phyloP scores from a whole-genome alignment of 768 basidiomycete species.

The Mrakia blollopis region DNA sequence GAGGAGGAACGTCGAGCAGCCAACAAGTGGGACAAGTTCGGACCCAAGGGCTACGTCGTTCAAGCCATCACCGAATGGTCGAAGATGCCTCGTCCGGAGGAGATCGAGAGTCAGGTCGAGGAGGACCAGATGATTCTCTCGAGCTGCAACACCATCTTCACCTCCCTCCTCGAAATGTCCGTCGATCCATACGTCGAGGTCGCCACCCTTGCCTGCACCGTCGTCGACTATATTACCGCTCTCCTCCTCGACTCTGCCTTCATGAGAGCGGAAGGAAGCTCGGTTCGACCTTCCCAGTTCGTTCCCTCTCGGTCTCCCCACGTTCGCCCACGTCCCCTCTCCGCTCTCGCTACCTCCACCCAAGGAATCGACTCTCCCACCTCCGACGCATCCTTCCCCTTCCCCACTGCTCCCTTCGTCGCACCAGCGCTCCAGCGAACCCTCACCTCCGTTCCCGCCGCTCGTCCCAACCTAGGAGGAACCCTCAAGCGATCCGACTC shows the following conservation, averaged over 20 bases:
- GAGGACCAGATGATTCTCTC: slow-evolving; percentile 78
- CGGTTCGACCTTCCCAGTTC: slow-evolving; percentile 47
- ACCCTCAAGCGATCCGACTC: slow-evolving; percentile 23
- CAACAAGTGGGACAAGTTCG: slow-evolving; percentile 32
- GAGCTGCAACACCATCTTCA: slow-evolving; percentile 91
- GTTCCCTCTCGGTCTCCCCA: slow-evolving; percentile 15
- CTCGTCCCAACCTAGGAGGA: background rate
- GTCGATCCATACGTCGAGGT: slow-evolving; percentile 92
- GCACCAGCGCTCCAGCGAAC: background rate
- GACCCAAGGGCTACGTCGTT: slow-evolving; percentile 61
- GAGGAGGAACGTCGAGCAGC: slow-evolving; percentile 60
- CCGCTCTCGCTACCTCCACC: slow-evolving; percentile 22
- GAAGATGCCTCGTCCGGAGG: slow-evolving; percentile 49
- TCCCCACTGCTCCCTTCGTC: slow-evolving; percentile 18
- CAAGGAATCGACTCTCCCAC: background rate
- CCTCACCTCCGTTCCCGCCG: background rate
- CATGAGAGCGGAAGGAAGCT: slow-evolving; percentile 62
- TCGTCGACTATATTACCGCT: slow-evolving; percentile 87
- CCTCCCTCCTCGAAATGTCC: slow-evolving; percentile 79
- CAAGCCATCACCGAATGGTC: slow-evolving; percentile 75
- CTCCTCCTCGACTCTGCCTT: slow-evolving; percentile 86
- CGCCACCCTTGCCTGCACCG: slow-evolving; percentile 79
- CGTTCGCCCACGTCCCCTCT: slow-evolving; percentile 29
- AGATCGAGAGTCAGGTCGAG: slow-evolving; percentile 49
- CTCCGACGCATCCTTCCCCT: slow-evolving; percentile 24